A percentile compares a stretch with the other conserved stretches of the same genome.
These are phyloP conservation scores for Pseudonitzschia delicatissima DNA, from an alignment of 108 stramenopile species.

Conservation along the genomic window DNA sequence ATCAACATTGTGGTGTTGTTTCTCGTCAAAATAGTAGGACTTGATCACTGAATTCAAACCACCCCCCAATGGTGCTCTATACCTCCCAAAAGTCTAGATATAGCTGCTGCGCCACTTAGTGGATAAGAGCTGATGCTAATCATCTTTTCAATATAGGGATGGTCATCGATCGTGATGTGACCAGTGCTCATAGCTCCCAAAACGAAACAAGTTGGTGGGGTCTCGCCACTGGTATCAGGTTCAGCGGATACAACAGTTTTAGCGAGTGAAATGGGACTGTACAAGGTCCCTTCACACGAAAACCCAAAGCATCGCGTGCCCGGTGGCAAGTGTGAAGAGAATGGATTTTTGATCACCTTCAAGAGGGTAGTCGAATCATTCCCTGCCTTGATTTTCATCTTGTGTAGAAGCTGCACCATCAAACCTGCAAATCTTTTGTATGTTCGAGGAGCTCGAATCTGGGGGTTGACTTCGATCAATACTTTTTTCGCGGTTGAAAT, in stretches of 20 bases:
- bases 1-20: no score
- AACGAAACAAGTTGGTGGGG: conserved; percentile 85
- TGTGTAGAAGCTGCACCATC: conserved; percentile 97
- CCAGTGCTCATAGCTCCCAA: conserved; percentile 97
- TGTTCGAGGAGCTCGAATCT: conserved; percentile 94
- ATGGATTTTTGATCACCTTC: conserved; percentile 97
- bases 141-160: conserved; percentile 96
- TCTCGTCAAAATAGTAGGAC: neutral
- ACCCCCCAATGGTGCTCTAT: conserved; percentile 97
- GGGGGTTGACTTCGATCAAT: conserved; percentile 93
- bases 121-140: conserved; percentile 94
- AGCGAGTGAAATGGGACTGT: conserved; percentile 83
- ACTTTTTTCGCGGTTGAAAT: conserved; percentile 90
- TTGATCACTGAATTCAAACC: conserved; percentile 40
- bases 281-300: conserved; percentile 77
- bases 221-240: conserved; percentile 25
- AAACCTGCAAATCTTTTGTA: conserved; percentile 94
- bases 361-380: conserved; percentile 88
- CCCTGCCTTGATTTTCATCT: conserved; percentile 98
- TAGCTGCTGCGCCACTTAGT: conserved; percentile 90
- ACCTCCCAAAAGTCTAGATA: conserved; percentile 85
- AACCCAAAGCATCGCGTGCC: conserved; percentile 89
- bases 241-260: conserved; percentile 65
- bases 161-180: conserved; percentile 88
- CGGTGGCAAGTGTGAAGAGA: conserved; percentile 93